Conservation (phyloP, 352 stramenopile genomes). For the Globisporangium nodosum region DNA sequence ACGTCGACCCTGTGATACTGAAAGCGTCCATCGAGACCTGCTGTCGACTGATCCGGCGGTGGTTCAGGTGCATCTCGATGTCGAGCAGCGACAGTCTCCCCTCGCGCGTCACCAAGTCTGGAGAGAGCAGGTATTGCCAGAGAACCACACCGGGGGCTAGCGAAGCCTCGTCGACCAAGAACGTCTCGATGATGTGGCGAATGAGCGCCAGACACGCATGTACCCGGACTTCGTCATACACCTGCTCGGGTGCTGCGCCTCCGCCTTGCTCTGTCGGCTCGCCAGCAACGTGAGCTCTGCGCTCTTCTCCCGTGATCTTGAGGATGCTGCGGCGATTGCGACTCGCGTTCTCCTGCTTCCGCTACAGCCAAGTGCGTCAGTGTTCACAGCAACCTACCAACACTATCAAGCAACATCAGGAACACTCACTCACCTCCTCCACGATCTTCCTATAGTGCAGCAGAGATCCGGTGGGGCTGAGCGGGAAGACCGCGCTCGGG, state of each 20-base stretch:
- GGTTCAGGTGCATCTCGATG: constrained; percentile 46
- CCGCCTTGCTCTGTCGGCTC: not conserved
- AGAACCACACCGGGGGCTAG: constrained; percentile 2
- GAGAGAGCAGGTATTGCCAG: constrained; percentile 47
- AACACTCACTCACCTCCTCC: constrained; percentile 21
- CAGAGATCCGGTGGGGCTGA: constrained; percentile 41
- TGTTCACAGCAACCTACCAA: not conserved
- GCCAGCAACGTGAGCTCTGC: not conserved
- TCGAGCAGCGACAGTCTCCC: constrained; percentile 38
- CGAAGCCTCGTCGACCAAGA: constrained; percentile 29
- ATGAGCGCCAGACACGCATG: constrained; percentile 51
- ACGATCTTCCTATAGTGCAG: constrained; percentile 45
- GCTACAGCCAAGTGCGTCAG: constrained; percentile 1
- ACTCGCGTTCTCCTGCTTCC: constrained; percentile 1
- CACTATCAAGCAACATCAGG: not conserved
- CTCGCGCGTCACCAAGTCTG: constrained; percentile 34
- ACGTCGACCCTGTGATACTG: not conserved
- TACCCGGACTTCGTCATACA: constrained; percentile 48
- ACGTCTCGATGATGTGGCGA: constrained; percentile 51
- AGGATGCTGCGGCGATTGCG: constrained; percentile 7
- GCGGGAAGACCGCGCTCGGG: constrained; percentile 2
- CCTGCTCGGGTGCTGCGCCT: not conserved
- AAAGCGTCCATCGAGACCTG: constrained; percentile 15
- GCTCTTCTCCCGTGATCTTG: constrained; percentile 2
- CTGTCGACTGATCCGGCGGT: constrained; percentile 39